Evolutionary conservation across 352 stramenopile genomes (phyloP), one percentile per base, ranked within the genome.

Genomic region (Phytophthora quininea): DNA sequence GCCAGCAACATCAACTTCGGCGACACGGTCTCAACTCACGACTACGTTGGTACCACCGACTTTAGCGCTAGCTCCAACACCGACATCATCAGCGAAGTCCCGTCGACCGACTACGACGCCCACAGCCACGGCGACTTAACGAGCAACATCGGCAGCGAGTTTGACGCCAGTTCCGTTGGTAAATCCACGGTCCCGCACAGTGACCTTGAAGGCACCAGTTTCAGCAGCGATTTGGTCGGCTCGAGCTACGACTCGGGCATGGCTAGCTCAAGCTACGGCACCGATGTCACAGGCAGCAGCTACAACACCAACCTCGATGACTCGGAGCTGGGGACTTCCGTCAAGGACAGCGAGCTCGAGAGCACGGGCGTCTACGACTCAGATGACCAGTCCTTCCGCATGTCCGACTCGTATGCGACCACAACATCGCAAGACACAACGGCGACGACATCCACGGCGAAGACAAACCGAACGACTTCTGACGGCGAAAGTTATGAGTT

Each of bases 401-500:
- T 57, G n/a, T 71, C 58, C 11, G 54, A 71, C 58, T 82, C 74
- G 15, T 77, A 73, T 30, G 59, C 62, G 27, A 62, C 69, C 1
- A 71, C 70, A 35, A 46, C 60, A 24, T 79, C 71, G 27, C 54
- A 76, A 19, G 70, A 77, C 40, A 14, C 69, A 24, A 40, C 53
- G 15, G 63, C 54, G 32, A 19, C 57, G 15, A 38, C 37, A 35
- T 19, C 30, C 35, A 50, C 32, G 60, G 43, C 56, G 43, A 71
- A 24, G 54, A 49, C 77, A 24, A 62, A 48, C 59, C 75, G 80
- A 50, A 83, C 77, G 31, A 77, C 79, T 47, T 89, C 80, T 29
- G 80, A 88, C 50, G 84, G 81, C 31, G 80, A 89, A 66, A 88
- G 73, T 60, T 92, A 92, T 70, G 84, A 92, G 71, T 92, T 92